Conservation (phyloP, 352 stramenopile genomes). For the Phytophthora ohioensis region DNA sequence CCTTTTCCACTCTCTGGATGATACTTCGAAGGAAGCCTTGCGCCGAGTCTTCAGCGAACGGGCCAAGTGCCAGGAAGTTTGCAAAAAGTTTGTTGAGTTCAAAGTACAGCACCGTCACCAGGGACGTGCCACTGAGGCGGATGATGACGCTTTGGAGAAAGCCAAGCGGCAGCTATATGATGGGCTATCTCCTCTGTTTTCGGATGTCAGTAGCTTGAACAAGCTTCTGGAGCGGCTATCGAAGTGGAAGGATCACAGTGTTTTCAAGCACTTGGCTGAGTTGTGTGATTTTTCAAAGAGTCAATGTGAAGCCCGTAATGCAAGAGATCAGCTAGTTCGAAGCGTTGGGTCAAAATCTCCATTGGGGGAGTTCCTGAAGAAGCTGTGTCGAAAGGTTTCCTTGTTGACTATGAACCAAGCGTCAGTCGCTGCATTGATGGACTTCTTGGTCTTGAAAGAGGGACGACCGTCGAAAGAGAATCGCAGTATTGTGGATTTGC, state of each 20-base stretch:
- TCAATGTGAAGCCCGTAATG: conserved; percentile 56
- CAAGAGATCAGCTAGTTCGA: conserved; percentile 78
- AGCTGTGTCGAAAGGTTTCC: conserved; percentile 82
- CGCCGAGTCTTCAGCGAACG: conserved; percentile 74
- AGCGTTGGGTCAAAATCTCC: conserved; percentile 81
- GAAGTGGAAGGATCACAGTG: conserved; percentile 79
- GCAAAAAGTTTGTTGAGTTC: conserved; percentile 51
- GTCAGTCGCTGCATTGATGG: conserved; percentile 46
- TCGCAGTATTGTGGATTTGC: conserved; percentile 60
- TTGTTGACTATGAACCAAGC: conserved; percentile 70
- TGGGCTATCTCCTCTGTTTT: conserved; percentile 62
- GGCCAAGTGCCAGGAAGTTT: conserved; percentile 50
- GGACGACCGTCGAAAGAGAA: conserved; percentile 51
- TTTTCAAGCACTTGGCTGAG: conserved; percentile 77
- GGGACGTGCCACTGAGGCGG: conserved; percentile 14
- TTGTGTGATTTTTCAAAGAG: conserved; percentile 67
- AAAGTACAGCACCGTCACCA: conserved; percentile 58
- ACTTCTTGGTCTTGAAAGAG: conserved; percentile 48
- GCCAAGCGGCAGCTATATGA: conserved; percentile 47
- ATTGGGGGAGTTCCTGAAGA: conserved; percentile 84
- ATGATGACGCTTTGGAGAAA: conserved; percentile 30
- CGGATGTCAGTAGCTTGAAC: conserved; percentile 59
- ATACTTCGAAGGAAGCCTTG: conserved; percentile 72
- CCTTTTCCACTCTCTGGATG: conserved; percentile 76
- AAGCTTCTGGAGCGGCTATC: conserved; percentile 73